These are phyloP conservation scores for Funneliformis caledonium DNA, from an alignment of 371 early-diverging fungal species.

Conservation along the genomic window DNA sequence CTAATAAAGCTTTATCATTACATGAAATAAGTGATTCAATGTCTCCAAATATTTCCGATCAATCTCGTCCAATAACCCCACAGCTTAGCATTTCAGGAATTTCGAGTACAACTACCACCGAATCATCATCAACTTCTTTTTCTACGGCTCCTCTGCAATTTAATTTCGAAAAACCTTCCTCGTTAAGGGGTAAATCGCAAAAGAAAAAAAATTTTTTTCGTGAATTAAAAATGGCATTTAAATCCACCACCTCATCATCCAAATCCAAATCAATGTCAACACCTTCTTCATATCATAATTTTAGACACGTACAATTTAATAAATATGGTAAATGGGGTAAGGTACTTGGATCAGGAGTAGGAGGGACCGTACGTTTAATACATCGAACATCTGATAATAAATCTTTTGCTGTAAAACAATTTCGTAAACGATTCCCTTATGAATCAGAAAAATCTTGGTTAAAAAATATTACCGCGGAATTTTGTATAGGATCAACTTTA, in stretches of 20 bases:
- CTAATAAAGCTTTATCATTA: neutral
- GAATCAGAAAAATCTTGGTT: constrained; percentile 82
- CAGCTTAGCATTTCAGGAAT: constrained; percentile 10
- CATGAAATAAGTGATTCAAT: neutral
- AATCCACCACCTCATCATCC: neutral
- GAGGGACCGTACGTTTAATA: constrained; percentile 72
- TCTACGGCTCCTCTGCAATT: neutral
- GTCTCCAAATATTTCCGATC: neutral
- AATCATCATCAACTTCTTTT: neutral
- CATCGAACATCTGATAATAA: constrained; percentile 57
- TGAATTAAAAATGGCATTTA: constrained; percentile 15
- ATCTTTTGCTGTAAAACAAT: constrained; percentile 81
- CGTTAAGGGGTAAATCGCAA: neutral
- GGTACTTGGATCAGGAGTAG: constrained; percentile 72
- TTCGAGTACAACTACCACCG: neutral
- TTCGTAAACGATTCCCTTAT: constrained; percentile 65
- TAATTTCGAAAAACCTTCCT: constrained; percentile 1
- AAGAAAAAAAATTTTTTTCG: constrained; percentile 2
- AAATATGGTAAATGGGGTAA: constrained; percentile 22
- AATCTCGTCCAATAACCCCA: neutral
- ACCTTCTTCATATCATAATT: neutral
- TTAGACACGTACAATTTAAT: neutral
- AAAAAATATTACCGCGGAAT: constrained; percentile 83
- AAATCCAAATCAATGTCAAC: neutral
- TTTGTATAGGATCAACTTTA: constrained; percentile 78